Base-by-base conservation (phyloP, 192 early-diverging fungal genomes). In the Entomortierella parvispora region DNA sequence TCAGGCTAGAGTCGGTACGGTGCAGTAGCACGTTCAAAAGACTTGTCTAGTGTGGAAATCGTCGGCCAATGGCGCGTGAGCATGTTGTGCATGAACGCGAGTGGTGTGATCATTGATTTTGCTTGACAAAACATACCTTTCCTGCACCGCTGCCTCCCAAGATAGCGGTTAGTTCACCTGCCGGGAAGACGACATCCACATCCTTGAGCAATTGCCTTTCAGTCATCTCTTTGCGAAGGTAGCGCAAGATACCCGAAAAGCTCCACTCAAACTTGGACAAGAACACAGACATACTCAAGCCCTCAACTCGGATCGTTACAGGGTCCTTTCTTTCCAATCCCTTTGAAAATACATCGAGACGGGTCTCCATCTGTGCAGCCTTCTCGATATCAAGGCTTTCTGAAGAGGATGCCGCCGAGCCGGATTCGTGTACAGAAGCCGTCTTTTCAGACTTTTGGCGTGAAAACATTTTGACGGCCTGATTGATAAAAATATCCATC, bases 111-210 rank as follows among this genome's bases (percentile, higher is more conserved):
- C 17, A 29, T n/a, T 20, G 22, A 25, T 45, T 43, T 20, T 28
- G 14, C 4, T 22, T 44, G 57, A 1, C 8, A 20, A 34, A 0
- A n/a, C 37, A n/a, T 63, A 77, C 74, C 66, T 77, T 77, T 62
- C 74, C 74, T 10, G 74, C 74, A 29, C 74, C 74, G 53, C 74
- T 77, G 42, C 74, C 74, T 20, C 74, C 74, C 1, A 77, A 54
- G 37, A 77, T 77, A 1, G 74, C 74, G 2, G 74, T 77, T 46
- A 77, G 47, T 29, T 77, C 74, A 22, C 74, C 74, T 0, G 74
- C 74, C 2, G 74, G 74, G 48, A 77, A 77, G 4, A 77, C 74
- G 11, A 77, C 74, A 65, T 77, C 74, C 0, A 77, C 74, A 44
- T 77, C 61, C 32, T 47, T 77, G 9, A 77, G 23, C 7, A 77